Percentiles rank a stretch among this genome's conserved stretches.
These are phyloP conservation scores for Hypoxylon cercidicola DNA, from an alignment of 495 filamentous ascomycete genomes.

Conservation along the genomic window DNA sequence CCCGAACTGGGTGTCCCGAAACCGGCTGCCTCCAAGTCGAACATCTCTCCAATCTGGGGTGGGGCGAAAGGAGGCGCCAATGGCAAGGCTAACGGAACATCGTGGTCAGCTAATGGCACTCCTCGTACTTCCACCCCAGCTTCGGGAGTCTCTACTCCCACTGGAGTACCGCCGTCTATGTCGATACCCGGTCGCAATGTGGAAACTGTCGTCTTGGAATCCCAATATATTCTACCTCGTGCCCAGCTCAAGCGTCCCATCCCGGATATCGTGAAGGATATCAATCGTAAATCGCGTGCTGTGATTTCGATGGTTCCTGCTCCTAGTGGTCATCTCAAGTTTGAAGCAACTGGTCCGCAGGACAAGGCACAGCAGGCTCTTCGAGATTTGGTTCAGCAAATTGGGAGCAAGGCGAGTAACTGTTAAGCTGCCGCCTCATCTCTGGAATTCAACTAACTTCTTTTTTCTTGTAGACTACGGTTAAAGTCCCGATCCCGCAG, in stretches of 20 bases:
- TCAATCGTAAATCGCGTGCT: constrained; percentile 88
- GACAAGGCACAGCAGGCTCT: constrained; percentile 83
- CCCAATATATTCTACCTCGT: constrained; percentile 75
- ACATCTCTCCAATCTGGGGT: constrained; percentile 69
- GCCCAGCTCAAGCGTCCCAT: constrained; percentile 84
- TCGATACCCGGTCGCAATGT: constrained; percentile 80
- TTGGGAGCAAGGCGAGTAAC: constrained; percentile 79
- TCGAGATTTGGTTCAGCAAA: constrained; percentile 83
- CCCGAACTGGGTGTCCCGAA: constrained; percentile 81
- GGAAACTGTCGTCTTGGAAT: constrained; percentile 75
- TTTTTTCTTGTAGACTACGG: constrained; percentile 65
- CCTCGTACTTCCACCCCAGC: constrained; percentile 67
- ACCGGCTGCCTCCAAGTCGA: constrained; percentile 61
- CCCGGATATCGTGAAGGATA: constrained; percentile 82
- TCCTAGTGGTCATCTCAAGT: constrained; percentile 73
- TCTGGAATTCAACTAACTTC: constrained; percentile 23
- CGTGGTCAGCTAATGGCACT: constrained; percentile 59
- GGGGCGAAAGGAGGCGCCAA: constrained; percentile 56
- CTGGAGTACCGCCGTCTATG: constrained; percentile 68
- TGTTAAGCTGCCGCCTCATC: not conserved
- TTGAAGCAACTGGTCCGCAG: constrained; percentile 82
- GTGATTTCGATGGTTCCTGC: constrained; percentile 77
- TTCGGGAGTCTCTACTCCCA: constrained; percentile 67
- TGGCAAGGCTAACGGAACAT: constrained; percentile 69
- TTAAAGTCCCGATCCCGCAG: constrained; percentile 81